Conservation (phyloP, 805 yeast species). For the Candida suzukii region DNA sequence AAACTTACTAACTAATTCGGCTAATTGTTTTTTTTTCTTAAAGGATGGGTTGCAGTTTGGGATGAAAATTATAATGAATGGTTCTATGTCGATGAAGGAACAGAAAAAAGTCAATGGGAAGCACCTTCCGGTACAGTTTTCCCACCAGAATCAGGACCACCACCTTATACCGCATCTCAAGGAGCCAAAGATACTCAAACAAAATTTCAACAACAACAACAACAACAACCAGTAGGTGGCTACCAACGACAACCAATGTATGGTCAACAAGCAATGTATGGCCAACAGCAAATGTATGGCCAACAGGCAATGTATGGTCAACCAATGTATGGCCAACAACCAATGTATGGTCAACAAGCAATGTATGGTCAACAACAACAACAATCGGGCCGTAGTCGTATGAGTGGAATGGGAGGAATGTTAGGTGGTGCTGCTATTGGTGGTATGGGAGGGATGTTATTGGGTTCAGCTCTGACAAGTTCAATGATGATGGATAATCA, state of each 20-base stretch:
- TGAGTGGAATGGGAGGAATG: slow-evolving; percentile 22
- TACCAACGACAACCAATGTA: slow-evolving; percentile 7
- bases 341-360: slow-evolving; percentile 12
- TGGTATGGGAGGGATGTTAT: slow-evolving; percentile 20
- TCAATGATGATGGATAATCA: slow-evolving; percentile 8
- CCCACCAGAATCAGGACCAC: slow-evolving; percentile 22
- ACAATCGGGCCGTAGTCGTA: slow-evolving; percentile 13
- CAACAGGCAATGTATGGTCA: slow-evolving; percentile 11
- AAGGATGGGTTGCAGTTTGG: slow-evolving; percentile 68
- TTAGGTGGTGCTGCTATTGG: slow-evolving; percentile 28
- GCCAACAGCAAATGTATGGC: slow-evolving; percentile 10
- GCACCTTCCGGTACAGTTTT: slow-evolving; percentile 58
- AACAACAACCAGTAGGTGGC: slow-evolving; percentile 3
- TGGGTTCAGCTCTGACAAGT: slow-evolving; percentile 14
- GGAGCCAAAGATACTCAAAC: not conserved
- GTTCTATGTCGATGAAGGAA: slow-evolving; percentile 71
- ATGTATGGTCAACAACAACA: slow-evolving; percentile 14
- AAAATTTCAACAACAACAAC: slow-evolving; percentile 6
- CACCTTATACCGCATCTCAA: slow-evolving; percentile 27
- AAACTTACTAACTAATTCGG: not conserved
- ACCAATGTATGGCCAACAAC: slow-evolving; percentile 8
- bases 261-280: slow-evolving; percentile 10
- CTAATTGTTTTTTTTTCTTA: not conserved
- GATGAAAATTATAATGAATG: slow-evolving; percentile 61
- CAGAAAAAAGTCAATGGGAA: slow-evolving; percentile 88